Percentiles rank a stretch among this genome's conserved stretches.
Evolutionary conservation across 2,329 filamentous ascomycete genomes (phyloP).

Genomic region (Penicillium sp.): DNA sequence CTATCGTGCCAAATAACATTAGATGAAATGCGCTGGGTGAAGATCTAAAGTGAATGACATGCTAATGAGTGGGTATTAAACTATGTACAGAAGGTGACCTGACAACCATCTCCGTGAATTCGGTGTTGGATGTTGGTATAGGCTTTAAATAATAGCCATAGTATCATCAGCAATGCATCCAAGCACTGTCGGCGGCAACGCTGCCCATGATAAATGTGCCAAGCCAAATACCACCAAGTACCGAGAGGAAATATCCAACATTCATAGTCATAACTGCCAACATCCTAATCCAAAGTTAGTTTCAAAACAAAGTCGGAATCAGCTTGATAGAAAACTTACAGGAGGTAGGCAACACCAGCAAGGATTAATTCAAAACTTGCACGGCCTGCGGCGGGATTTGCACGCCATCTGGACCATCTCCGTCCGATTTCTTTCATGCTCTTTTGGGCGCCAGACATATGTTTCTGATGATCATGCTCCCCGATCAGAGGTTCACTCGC

Average conservation of each 20-base stretch:
- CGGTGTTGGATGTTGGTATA: neutral
- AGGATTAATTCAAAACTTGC: slow-evolving; percentile 69
- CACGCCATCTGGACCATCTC: slow-evolving; percentile 58
- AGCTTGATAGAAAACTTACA: slow-evolving; percentile 60
- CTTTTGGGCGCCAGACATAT: slow-evolving; percentile 7
- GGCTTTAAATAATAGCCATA: neutral
- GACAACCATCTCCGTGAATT: neutral
- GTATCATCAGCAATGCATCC: slow-evolving; percentile 13
- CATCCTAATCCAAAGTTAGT: slow-evolving; percentile 47
- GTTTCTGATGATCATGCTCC: neutral
- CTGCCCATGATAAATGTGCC: slow-evolving; percentile 26
- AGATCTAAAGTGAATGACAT: neutral
- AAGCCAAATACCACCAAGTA: slow-evolving; percentile 66
- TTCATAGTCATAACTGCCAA: slow-evolving; percentile 86
- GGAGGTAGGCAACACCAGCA: slow-evolving; percentile 72
- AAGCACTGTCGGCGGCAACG: slow-evolving; percentile 20
- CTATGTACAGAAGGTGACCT: neutral
- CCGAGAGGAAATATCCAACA: slow-evolving; percentile 75
- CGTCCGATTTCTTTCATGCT: slow-evolving; percentile 17
- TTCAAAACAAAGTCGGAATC: slow-evolving; percentile 34
- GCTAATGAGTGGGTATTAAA: neutral
- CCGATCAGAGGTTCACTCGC: slow-evolving; percentile 2
- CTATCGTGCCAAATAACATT: no score
- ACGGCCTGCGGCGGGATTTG: slow-evolving; percentile 74
- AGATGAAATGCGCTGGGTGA: neutral